A percentile compares a stretch with the other conserved stretches of the same genome.
Conservation (phyloP, 1,284 basidiomycete species). For the Tilletia horrida region DNA sequence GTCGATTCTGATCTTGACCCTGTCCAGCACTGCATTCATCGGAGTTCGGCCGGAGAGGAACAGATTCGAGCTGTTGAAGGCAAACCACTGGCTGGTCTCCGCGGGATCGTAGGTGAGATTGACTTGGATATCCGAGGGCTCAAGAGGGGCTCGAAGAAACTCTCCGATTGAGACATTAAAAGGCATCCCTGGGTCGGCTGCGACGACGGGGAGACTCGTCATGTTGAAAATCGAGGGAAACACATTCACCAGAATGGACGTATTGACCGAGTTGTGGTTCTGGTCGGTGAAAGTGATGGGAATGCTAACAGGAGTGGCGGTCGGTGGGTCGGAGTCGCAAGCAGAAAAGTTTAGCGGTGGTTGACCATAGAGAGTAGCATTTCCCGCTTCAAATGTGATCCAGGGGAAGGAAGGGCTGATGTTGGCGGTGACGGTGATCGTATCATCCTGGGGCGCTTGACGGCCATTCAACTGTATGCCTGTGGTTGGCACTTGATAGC, state of each 20-base stretch:
- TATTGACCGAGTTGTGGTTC: conserved; percentile 61
- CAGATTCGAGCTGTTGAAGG: conserved; percentile 53
- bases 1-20: conserved; percentile 20
- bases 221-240: conserved; percentile 69
- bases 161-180: conserved; percentile 61
- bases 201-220: conserved; percentile 63
- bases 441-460: conserved; percentile 46
- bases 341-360: conserved; percentile 59
- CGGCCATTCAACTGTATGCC: conserved; percentile 66
- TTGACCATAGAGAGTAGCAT: conserved; percentile 65
- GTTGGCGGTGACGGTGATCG: conserved; percentile 55
- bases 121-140: conserved; percentile 35
- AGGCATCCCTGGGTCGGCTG: conserved; percentile 59
- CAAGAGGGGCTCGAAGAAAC: conserved; percentile 59
- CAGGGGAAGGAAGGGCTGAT: conserved; percentile 60
- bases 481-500: conserved; percentile 47
- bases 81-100: conserved; percentile 56
- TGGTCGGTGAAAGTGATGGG: conserved; percentile 63
- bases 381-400: conserved; percentile 65
- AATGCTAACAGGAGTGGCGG: conserved; percentile 56
- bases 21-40: neutral
- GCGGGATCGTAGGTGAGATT: conserved; percentile 42
- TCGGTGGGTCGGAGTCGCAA: conserved; percentile 29
- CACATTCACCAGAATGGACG: conserved; percentile 64
- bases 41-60: conserved; percentile 51